Base-by-base conservation (phyloP, 352 stramenopile species). In the Lagenidium sp. region DNA sequence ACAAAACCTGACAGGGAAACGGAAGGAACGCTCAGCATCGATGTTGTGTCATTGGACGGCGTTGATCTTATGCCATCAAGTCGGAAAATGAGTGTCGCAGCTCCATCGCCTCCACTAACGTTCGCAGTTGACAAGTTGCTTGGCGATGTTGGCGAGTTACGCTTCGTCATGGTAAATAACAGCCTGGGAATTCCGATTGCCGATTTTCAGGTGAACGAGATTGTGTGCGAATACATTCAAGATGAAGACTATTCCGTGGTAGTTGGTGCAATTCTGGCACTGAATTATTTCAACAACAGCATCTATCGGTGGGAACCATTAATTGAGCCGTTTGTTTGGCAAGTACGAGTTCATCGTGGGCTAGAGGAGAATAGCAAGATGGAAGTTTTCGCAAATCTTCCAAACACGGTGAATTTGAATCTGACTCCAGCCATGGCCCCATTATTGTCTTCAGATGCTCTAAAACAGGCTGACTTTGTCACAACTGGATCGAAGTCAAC, bases 281-380 rank as follows among this genome's bases (percentile, higher is more conserved):
- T 90, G 46, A 90, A 91, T 47, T 94, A 91, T 48, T 94, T 94
- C 57, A 94, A 94, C 63, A 94, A 94, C 57, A 91, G 82, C 41
- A 94, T 94, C 46, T 94, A 94, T 41, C 72, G 79, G 40, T 94
- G 82, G 82, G 82, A 94, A 48, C 82, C 82, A 18, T 55, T 94
- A 2, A 61, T 94, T 12, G 82, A 94, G 41, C 82, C 82, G 16
- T 92, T 94, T 37, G 63, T 85, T 16, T 55, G 78, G 10, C 79
- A 94, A 50, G 68, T 91, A 46, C 75, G 75, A 29, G 64, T 86
- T 16, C 68, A 85, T 52, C 72, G 76, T 3, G 63, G 64, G 18
- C 42, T 92, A 11, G 72, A 86, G 36, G 68, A 82, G 32, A 82
- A 85, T 24, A 85, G 73, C 32, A 59, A 68, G 11, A 61, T 88